Base-by-base conservation (phyloP, 2,329 filamentous ascomycete species). In the Domatiomyces globalis region DNA sequence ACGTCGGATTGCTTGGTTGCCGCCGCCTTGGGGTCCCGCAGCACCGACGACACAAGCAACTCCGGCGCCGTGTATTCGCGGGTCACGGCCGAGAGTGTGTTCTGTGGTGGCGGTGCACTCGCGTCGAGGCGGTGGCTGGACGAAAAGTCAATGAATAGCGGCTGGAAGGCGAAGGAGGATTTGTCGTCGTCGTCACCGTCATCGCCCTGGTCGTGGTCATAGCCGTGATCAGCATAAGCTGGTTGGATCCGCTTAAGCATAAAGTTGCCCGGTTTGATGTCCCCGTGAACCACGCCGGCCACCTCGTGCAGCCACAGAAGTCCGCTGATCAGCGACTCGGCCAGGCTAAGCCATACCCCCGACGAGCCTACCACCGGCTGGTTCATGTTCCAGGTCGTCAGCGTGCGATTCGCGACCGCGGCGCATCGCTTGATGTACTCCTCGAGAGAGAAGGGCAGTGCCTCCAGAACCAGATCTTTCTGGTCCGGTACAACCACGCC, bases 241-340 rank as follows among this genome's bases (percentile, higher is more conserved):
- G 36, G 39, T 18, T 6, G 15, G 33, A 39, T 52, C 10, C 60
- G 57, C 2, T 61, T 62, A 1, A 74, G 61, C 0, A 73, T 62
- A 25, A 73, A 62, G 43, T 73, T 74, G 45, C 67, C 65, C 4
- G 69, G 70, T 54, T 74, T 74, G 59, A 74, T 68, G 59, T 73
- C 71, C 1, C 70, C 71, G 55, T 75, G 72, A 2, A 73, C 65
- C 3, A 74, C 63, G 4, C 64, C 63, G 1, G 66, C 62, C 2
- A 57, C 54, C 33, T 60, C 56, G 48, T 74, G 72, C 5, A 75
- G 61, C 68, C 71, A 75, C 6, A 60, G 57, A 2, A 74, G 62
- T 0, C 69, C 66, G 6, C 57, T 50, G 48, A 73, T 67, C 9
- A 74, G 63, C 48, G 65, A 64, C 39, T 59, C 56, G 12, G 71